Conservation (phyloP, 306 rosid species). For the Pyrus pyrifolia region DNA sequence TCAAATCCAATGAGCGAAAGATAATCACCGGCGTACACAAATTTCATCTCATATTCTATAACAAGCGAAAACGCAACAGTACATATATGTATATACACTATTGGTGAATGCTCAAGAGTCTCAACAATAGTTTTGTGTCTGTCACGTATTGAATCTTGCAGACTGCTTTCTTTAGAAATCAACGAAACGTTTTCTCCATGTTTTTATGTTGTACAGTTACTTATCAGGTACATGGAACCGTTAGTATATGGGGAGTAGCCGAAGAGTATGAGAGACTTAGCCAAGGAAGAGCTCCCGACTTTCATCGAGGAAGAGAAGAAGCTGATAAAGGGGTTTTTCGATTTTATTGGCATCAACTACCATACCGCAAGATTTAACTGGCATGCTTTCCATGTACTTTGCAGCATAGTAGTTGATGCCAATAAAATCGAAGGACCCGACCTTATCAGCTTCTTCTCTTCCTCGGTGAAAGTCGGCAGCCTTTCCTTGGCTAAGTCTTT, state of each 20-base stretch:
- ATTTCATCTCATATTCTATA: too few relatives aligned
- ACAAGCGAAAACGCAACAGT: too few relatives aligned
- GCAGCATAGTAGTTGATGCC: background rate
- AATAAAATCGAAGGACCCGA: background rate
- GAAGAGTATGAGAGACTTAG: background rate
- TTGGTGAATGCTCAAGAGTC: too few relatives aligned
- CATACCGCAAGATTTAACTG: background rate
- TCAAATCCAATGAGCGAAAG: too few relatives aligned
- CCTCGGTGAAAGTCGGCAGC: background rate
- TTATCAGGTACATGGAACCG: background rate
- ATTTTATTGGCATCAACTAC: background rate
- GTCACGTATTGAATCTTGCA: too few relatives aligned
- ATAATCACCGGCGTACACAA: too few relatives aligned
- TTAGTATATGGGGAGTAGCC: background rate
- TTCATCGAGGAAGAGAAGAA: background rate
- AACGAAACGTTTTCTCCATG: too few relatives aligned
- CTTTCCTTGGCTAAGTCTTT: background rate
- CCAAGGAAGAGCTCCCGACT: background rate
- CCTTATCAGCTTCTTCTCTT: background rate
- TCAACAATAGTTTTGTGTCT: background rate
- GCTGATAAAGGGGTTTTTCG: background rate
- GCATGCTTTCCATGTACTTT: background rate
- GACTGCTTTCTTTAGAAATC: too few relatives aligned
- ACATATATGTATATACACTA: too few relatives aligned
- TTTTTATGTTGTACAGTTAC: too few relatives aligned